Conservation (phyloP, 176 grass and related monocot species). For the Poa annua region DNA sequence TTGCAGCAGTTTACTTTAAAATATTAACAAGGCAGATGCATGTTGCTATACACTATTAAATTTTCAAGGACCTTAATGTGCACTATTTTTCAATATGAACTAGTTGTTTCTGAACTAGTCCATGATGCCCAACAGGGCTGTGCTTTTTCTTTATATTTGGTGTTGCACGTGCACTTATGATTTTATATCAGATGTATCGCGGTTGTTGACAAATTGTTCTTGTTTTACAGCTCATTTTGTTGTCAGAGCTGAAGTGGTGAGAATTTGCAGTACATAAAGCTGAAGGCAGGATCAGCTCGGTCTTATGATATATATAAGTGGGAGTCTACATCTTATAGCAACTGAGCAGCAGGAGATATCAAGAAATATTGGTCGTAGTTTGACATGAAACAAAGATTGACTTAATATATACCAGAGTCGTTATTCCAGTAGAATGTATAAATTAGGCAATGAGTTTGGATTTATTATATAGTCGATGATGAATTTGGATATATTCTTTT, state of each 20-base stretch:
- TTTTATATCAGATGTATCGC: conserved; percentile 27
- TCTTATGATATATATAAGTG: conserved; percentile 15
- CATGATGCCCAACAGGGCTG: conserved; percentile 84
- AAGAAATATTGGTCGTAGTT: conserved; percentile 35
- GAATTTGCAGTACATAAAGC: conserved; percentile 40
- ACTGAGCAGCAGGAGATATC: conserved; percentile 16
- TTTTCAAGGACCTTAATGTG: background rate
- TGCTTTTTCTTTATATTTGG: conserved; percentile 35
- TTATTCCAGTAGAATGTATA: conserved; percentile 49
- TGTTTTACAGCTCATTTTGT: conserved; percentile 85
- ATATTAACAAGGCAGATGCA: background rate
- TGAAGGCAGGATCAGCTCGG: conserved; percentile 31
- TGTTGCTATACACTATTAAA: background rate
- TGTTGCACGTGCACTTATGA: conserved; percentile 9
- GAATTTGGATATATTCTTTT: no score
- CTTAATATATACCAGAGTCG: background rate
- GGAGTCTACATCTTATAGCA: conserved; percentile 7
- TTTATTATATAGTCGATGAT: no score
- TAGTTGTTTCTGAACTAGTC: conserved; percentile 29
- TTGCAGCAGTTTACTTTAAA: conserved; percentile 52
- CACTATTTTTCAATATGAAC: background rate
- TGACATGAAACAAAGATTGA: conserved; percentile 14
- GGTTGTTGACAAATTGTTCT: conserved; percentile 18
- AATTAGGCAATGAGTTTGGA: conserved; percentile 43
- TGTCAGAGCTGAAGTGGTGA: conserved; percentile 68